These are phyloP conservation scores for Fusarium aywerte DNA, from an alignment of 2,329 filamentous ascomycete species.

Conservation along the genomic window DNA sequence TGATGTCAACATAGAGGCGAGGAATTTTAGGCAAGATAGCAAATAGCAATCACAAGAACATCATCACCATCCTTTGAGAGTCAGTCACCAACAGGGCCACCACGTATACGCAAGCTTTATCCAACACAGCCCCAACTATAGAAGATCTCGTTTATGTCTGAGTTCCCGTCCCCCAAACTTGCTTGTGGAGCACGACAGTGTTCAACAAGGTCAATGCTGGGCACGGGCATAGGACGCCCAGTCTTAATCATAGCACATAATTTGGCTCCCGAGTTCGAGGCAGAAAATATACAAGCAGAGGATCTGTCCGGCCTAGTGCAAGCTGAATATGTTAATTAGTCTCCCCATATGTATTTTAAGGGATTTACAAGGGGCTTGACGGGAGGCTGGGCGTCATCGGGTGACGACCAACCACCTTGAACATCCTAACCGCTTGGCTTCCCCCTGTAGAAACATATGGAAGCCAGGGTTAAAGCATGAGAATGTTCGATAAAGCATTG, in stretches of 20 bases:
- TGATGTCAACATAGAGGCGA: conserved; percentile 25
- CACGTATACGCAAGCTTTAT: conserved; percentile 25
- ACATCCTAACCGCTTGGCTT: conserved; percentile 32
- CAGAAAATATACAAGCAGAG: not conserved
- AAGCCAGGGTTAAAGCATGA: conserved; percentile 13
- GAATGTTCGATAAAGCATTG: conserved; percentile 3
- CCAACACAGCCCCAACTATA: conserved; percentile 26
- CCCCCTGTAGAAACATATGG: conserved; percentile 7
- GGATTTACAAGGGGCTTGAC: conserved; percentile 26
- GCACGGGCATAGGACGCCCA: conserved; percentile 8
- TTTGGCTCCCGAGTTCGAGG: not conserved
- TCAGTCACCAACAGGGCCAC: conserved; percentile 20
- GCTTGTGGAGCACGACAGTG: conserved; percentile 20
- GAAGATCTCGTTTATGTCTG: conserved; percentile 20
- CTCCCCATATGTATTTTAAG: not conserved
- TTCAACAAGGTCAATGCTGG: conserved; percentile 17
- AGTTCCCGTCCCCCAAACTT: conserved; percentile 16
- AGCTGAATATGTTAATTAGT: not conserved
- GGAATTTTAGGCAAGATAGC: not conserved
- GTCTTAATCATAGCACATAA: not conserved
- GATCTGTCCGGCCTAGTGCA: not conserved
- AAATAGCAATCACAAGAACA: conserved; percentile 8
- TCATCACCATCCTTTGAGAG: not conserved
- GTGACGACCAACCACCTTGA: conserved; percentile 34
- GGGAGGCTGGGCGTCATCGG: conserved; percentile 23